These are phyloP conservation scores for Lactuca saligna DNA, from an alignment of 129 eudicot species.

Conservation along the genomic window DNA sequence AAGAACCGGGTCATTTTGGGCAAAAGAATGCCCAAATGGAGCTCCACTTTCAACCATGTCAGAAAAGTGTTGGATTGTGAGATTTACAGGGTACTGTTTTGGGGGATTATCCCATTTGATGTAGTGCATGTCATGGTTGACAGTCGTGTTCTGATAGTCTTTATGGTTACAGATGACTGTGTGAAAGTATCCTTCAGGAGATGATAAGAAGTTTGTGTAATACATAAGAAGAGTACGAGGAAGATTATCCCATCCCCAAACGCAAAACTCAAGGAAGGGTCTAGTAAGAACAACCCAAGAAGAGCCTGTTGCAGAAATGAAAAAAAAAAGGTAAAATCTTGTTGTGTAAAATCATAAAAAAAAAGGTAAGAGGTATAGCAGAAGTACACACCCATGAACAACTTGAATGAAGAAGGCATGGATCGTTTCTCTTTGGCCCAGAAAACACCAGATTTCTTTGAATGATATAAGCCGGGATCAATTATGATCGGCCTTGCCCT, in stretches of 20 bases:
- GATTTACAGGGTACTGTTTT: conserved; percentile 61
- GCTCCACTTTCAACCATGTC: conserved; percentile 87
- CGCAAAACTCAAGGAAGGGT: conserved; percentile 84
- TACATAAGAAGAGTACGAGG: conserved; percentile 97
- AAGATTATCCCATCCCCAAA: conserved; percentile 98
- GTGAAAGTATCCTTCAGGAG: conserved; percentile 92
- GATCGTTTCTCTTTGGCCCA: conserved; percentile 99
- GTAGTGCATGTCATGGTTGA: conserved; percentile 87
- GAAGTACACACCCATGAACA: conserved; percentile 62
- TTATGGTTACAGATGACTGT: conserved; percentile 88
- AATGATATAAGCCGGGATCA: conserved; percentile 92
- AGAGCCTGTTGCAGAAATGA: conserved; percentile 54
- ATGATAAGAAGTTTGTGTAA: conserved; percentile 86
- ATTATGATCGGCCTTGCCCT: conserved; percentile 88
- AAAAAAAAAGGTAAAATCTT: not conserved
- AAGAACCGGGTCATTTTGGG: conserved; percentile 62
- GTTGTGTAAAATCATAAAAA: not conserved
- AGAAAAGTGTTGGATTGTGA: conserved; percentile 52
- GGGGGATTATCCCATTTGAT: conserved; percentile 86
- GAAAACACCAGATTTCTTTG: conserved; percentile 87
- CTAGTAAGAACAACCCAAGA: conserved; percentile 85
- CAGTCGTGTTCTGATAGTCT: conserved; percentile 88
- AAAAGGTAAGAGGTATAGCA: not conserved
- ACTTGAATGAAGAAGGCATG: conserved; percentile 85
- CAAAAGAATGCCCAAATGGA: conserved; percentile 72